A percentile compares a stretch with the other conserved stretches of the same genome.
phyloP scores from a whole-genome alignment of 192 early-diverging fungal species.

The Coemansia umbellata region DNA sequence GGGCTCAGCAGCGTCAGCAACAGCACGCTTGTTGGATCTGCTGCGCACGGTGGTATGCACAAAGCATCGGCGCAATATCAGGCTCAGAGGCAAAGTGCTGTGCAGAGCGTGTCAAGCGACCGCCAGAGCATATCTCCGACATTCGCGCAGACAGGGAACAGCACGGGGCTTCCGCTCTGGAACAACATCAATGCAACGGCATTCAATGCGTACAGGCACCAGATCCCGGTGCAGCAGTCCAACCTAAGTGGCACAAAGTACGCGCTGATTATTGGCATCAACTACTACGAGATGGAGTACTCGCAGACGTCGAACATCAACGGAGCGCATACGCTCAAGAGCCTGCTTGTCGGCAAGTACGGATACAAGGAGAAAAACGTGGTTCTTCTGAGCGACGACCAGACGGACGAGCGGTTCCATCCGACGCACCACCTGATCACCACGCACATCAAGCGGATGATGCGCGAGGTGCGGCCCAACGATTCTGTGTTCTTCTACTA shows the following conservation, averaged over 20 bases:
- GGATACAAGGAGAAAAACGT: constrained; percentile 58
- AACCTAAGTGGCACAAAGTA: constrained; percentile 40
- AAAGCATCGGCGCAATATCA: no score
- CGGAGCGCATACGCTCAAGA: constrained; percentile 54
- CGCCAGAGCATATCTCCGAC: constrained; percentile 3
- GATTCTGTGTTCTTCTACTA: constrained; percentile 78
- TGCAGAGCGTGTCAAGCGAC: background rate
- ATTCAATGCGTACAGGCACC: constrained; percentile 35
- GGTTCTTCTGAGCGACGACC: constrained; percentile 67
- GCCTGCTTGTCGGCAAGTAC: constrained; percentile 55
- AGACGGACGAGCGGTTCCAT: constrained; percentile 35
- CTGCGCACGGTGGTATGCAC: background rate
- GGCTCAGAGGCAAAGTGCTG: background rate
- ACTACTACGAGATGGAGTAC: constrained; percentile 52
- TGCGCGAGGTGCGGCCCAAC: constrained; percentile 59
- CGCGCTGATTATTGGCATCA: constrained; percentile 56
- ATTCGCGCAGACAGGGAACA: constrained; percentile 6
- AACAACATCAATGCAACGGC: constrained; percentile 20
- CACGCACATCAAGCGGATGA: constrained; percentile 65
- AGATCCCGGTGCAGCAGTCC: constrained; percentile 28
- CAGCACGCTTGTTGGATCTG: constrained; percentile 6
- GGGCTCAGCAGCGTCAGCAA: background rate
- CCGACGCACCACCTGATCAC: constrained; percentile 58
- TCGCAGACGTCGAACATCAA: constrained; percentile 56
- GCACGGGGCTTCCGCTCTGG: constrained; percentile 20